These are phyloP conservation scores for Mortierella sp. DNA, from an alignment of 371 early-diverging fungal species.

Conservation along the genomic window DNA sequence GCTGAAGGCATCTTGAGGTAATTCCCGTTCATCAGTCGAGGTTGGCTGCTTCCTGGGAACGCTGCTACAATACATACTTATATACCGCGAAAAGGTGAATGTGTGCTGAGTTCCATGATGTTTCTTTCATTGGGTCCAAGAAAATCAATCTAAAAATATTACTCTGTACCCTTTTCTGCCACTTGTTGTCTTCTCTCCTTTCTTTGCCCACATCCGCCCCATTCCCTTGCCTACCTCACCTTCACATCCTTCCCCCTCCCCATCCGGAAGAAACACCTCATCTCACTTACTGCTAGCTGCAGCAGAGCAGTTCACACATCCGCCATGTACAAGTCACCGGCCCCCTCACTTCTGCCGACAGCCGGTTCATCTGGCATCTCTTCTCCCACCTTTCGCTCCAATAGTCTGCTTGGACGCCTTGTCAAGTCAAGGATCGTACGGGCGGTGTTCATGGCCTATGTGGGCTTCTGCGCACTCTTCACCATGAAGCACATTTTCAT, in stretches of 20 bases:
- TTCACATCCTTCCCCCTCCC: background rate
- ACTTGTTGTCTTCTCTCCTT: background rate
- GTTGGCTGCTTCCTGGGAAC: too few relatives aligned
- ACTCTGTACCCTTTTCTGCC: background rate
- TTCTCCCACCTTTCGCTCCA: slow-evolving; percentile 33
- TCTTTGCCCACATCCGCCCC: background rate
- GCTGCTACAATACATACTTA: too few relatives aligned
- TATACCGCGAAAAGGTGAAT: too few relatives aligned
- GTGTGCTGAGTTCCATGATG: too few relatives aligned
- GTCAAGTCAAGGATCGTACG: slow-evolving; percentile 32
- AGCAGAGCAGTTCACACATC: background rate
- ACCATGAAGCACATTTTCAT: slow-evolving; percentile 41
- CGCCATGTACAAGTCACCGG: slow-evolving; percentile 29
- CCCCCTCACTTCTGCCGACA: slow-evolving; percentile 36
- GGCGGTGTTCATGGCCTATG: slow-evolving; percentile 31
- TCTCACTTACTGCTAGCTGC: background rate
- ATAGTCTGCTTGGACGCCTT: slow-evolving; percentile 12
- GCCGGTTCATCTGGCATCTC: slow-evolving; percentile 22
- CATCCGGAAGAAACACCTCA: background rate
- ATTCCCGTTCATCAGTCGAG: too few relatives aligned
- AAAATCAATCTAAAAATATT: background rate
- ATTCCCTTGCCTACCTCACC: background rate
- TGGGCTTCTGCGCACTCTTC: slow-evolving; percentile 50
- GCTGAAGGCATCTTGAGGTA: too few relatives aligned
- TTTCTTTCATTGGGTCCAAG: too few relatives aligned